These are phyloP conservation scores for Xylariaceae sp. DNA, from an alignment of 2,329 filamentous ascomycete genomes.

Conservation along the genomic window DNA sequence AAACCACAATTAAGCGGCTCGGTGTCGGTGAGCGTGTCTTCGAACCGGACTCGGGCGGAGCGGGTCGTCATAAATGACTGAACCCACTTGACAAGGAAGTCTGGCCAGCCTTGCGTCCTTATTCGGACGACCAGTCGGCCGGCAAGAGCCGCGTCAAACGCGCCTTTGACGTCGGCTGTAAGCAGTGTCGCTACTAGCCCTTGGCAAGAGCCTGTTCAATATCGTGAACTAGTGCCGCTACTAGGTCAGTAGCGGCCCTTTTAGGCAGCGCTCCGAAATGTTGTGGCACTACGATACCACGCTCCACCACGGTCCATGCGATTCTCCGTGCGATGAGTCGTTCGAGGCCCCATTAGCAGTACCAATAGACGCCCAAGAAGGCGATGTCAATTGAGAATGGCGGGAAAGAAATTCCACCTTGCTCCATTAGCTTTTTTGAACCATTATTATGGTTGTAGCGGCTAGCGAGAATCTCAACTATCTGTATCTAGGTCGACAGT, in stretches of 20 bases:
- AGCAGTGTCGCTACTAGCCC: neutral
- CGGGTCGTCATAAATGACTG: neutral
- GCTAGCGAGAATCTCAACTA: too few species aligned
- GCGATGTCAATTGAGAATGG: too few species aligned
- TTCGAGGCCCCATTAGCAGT: too few species aligned
- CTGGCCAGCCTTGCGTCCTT: neutral
- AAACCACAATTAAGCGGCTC: neutral
- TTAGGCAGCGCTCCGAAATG: conserved; percentile 1
- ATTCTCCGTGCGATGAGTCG: neutral
- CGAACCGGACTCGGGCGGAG: neutral
- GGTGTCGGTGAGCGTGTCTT: neutral
- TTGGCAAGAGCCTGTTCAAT: neutral
- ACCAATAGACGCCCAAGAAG: too few species aligned
- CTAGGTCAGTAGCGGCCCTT: neutral
- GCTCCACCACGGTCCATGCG: neutral
- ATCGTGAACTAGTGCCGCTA: neutral
- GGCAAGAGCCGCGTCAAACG: neutral
- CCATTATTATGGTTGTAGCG: too few species aligned
- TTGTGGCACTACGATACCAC: neutral
- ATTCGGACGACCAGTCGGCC: neutral
- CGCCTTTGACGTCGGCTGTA: neutral
- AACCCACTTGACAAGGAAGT: neutral
- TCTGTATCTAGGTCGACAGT: too few species aligned
- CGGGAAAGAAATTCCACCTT: too few species aligned
- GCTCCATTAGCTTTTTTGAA: too few species aligned